These are phyloP conservation scores for Fusarium sp. DNA, from an alignment of 2,329 filamentous ascomycete genomes.

Conservation along the genomic window DNA sequence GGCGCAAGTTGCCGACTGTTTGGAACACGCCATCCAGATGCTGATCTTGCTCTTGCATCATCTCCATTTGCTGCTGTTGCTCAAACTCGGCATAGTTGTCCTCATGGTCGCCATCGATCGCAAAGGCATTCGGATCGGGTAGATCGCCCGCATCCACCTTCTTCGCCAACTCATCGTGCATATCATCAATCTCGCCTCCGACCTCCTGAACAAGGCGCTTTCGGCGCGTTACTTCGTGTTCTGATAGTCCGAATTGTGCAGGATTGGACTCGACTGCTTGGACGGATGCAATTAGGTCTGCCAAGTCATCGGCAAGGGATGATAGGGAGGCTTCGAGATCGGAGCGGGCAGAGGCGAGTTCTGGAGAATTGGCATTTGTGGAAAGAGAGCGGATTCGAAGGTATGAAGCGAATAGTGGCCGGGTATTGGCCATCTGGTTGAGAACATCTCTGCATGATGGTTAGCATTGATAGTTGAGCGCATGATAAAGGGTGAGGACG, in stretches of 20 bases:
- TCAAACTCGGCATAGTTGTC: slow-evolving; percentile 82
- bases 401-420: slow-evolving; percentile 93
- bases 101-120: slow-evolving; percentile 62
- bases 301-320: slow-evolving; percentile 82
- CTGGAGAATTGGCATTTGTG: slow-evolving; percentile 77
- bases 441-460: slow-evolving; percentile 80
- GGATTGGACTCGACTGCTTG: slow-evolving; percentile 89
- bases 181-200: slow-evolving; percentile 87
- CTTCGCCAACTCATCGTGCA: slow-evolving; percentile 83
- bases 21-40: slow-evolving; percentile 92
- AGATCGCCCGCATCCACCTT: slow-evolving; percentile 62
- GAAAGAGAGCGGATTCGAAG: slow-evolving; percentile 92
- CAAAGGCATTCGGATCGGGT: slow-evolving; percentile 66
- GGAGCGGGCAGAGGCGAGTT: slow-evolving; percentile 80
- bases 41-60: slow-evolving; percentile 95
- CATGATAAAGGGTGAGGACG: slow-evolving; percentile 38
- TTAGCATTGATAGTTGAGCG: slow-evolving; percentile 15
- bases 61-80: slow-evolving; percentile 87
- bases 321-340: slow-evolving; percentile 75
- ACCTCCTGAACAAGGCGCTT: slow-evolving; percentile 88
- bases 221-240: slow-evolving; percentile 83
- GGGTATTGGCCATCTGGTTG: slow-evolving; percentile 79
- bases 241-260: slow-evolving; percentile 84
- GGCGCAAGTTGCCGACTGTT: slow-evolving; percentile 89
- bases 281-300: slow-evolving; percentile 88